Evolutionary conservation across 148 eudicot species (phyloP).

Genomic region (Fagopyrum tataricum): DNA sequence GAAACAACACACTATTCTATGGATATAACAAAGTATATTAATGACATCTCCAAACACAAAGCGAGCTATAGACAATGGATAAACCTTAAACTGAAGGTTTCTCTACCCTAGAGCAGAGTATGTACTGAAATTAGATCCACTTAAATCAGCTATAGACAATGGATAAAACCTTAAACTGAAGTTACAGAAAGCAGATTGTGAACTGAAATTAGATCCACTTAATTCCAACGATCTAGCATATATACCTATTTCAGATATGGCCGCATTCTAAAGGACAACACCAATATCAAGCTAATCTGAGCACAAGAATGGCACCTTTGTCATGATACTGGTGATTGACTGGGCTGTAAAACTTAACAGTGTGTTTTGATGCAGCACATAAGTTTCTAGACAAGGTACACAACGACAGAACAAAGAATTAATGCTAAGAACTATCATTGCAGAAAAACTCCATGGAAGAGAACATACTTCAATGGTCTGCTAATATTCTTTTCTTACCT

Average conservation of each 20-base stretch:
- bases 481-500: slow-evolving; percentile 37
- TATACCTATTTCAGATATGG: not conserved
- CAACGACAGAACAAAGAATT: not conserved
- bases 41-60: not conserved
- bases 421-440: not conserved
- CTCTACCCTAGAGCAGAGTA: not conserved
- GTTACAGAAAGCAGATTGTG: not conserved
- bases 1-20: not conserved
- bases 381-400: not conserved
- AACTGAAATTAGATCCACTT: not conserved
- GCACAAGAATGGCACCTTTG: not conserved
- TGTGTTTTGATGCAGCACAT: not conserved
- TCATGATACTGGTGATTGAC: not conserved
- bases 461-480: not conserved
- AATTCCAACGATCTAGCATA: not conserved
- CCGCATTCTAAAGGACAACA: not conserved
- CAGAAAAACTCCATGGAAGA: not conserved
- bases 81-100: not conserved
- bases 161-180: too few relatives aligned
- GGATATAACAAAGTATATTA: not conserved
- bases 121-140: not conserved
- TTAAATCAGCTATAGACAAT: not conserved
- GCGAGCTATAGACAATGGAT: not conserved
- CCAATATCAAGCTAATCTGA: not conserved
- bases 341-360: not conserved